Evolutionary conservation across 1,139 yeast genomes (phyloP).

Genomic region (Diutina sp.): DNA sequence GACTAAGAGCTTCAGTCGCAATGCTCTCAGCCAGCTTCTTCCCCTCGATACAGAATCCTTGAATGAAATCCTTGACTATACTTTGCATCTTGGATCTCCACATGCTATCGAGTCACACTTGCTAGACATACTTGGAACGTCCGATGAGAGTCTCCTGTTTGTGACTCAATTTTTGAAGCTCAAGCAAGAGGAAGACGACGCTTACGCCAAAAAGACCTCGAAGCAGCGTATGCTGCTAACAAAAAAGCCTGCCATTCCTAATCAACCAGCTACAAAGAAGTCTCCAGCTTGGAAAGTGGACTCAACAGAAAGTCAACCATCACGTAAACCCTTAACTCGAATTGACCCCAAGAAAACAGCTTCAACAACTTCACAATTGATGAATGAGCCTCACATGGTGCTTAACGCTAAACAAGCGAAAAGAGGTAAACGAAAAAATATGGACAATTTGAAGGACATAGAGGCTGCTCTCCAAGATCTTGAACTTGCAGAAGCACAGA

Average conservation of each 20-base stretch:
- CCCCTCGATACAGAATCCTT: conserved; percentile 25
- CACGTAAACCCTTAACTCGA: conserved; percentile 3
- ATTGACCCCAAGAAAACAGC: conserved; percentile 13
- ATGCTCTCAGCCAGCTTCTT: conserved; percentile 23
- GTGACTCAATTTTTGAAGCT: conserved; percentile 17
- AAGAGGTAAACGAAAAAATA: conserved; percentile 22
- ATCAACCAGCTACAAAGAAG: not conserved
- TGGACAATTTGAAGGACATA: conserved; percentile 20
- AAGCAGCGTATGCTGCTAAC: not conserved
- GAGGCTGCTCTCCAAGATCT: conserved; percentile 20
- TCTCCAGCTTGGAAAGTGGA: not conserved
- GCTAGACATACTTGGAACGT: conserved; percentile 39
- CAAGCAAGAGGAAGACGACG: conserved; percentile 7
- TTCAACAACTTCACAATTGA: conserved; percentile 25
- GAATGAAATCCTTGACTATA: conserved; percentile 32
- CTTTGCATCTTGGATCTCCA: conserved; percentile 26
- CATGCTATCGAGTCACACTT: conserved; percentile 35
- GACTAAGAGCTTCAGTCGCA: conserved; percentile 18
- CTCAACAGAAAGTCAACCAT: not conserved
- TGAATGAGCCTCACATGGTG: conserved; percentile 16
- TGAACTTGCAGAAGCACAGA: conserved; percentile 14
- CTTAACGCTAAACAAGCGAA: conserved; percentile 13
- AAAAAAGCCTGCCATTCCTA: conserved; percentile 3
- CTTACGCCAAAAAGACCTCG: conserved; percentile 6
- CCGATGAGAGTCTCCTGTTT: conserved; percentile 30